Base-by-base conservation (phyloP, 331 rosid genomes). In the Pyracantha coccinea region DNA sequence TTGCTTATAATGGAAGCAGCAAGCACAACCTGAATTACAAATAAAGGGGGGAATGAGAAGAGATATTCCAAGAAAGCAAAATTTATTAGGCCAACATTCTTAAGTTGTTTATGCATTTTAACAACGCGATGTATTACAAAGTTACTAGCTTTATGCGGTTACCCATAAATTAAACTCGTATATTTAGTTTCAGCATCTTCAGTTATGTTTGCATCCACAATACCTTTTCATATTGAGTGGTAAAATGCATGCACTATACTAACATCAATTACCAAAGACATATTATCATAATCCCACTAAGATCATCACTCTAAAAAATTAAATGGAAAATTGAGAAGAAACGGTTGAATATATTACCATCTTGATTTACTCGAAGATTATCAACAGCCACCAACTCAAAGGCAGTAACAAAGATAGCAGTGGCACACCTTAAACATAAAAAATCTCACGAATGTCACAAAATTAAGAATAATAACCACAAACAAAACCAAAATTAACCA, bases 1-100 rank as follows among this genome's bases (percentile, higher is more conserved):
- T 94, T 94, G 89, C 94, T 77, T 59, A 94, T 78, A 72, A 94
- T 85, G 58, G 98, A 91, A 79, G 97, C 96, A 11, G 92, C 98
- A 66, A 94, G 96, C 73, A 94, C 97, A 79, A 94, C 98, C 98
- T 93, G 81, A 23, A 71, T 33, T 7, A 78, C 67, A 84, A 53
- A 77, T 32, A 53, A 75, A 80, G 19, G 12, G 33, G 4, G 20
- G 21, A 63, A 57, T 62, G 55, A 77, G 25, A 55, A 64, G 31
- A 44, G 16, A 76, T 7, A 63, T 59, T 61, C 38, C 9, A 74
- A 25, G 31, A 62, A 35, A 28, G 23, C 11, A 44, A 20, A 66
- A 77, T 47, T 23, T 35, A 70, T 61, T 72, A 78, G 61, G 15
- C 4, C 72, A 24, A 54, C 15, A 53, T 16, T 64, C 41, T 64